Conservation (phyloP, 192 early-diverging fungal genomes). For the Borealophlyctis nickersoniae region DNA sequence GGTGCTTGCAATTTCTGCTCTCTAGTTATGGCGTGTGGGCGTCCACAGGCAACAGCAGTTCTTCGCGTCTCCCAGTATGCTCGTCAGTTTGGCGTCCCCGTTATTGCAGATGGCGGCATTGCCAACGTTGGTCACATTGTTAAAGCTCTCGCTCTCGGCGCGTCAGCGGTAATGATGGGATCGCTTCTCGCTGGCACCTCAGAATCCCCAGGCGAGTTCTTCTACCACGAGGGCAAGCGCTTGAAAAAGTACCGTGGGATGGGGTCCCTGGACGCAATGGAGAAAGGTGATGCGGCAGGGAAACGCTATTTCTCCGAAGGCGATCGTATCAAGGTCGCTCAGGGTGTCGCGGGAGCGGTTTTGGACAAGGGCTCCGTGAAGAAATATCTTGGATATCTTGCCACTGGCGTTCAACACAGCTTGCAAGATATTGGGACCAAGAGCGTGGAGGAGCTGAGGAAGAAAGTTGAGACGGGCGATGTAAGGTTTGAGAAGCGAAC, state of each 20-base stretch:
- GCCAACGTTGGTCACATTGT: constrained; percentile 95
- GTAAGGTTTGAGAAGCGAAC: constrained; percentile 95
- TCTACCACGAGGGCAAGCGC: constrained; percentile 94
- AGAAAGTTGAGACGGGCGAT: constrained; percentile 61
- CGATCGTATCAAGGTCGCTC: constrained; percentile 98
- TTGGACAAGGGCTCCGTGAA: constrained; percentile 95
- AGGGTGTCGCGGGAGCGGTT: constrained; percentile 96
- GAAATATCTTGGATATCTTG: constrained; percentile 89
- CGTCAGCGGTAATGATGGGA: constrained; percentile 99
- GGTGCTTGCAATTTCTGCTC: neutral
- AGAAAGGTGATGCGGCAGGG: constrained; percentile 65
- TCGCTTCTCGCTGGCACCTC: constrained; percentile 90
- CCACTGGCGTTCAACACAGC: constrained; percentile 92
- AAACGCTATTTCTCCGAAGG: constrained; percentile 94
- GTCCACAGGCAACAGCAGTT: constrained; percentile 96
- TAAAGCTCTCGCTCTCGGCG: constrained; percentile 92
- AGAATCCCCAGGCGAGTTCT: constrained; percentile 97
- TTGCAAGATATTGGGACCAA: constrained; percentile 94
- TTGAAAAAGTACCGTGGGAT: constrained; percentile 99
- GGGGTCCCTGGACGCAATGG: constrained; percentile 98
- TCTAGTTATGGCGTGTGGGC: constrained; percentile 90
- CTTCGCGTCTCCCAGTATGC: constrained; percentile 94
- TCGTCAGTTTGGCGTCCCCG: constrained; percentile 88
- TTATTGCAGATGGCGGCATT: constrained; percentile 97
- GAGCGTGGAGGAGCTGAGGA: constrained; percentile 64